Base-by-base conservation (phyloP, 2,329 filamentous ascomycete genomes). In the Neonectria coccinea region DNA sequence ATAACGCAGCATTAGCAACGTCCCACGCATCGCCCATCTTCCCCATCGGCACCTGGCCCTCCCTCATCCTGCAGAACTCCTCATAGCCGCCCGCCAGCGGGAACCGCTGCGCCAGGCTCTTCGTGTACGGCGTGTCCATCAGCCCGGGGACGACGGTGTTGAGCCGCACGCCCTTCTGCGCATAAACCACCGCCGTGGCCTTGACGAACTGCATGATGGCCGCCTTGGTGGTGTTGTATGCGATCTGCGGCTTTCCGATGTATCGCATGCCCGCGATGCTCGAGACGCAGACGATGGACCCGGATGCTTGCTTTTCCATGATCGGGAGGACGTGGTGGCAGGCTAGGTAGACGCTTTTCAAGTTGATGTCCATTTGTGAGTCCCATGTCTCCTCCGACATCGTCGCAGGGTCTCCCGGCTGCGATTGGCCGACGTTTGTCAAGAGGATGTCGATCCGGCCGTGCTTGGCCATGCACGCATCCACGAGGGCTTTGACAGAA, bases 21-120 rank as follows among this genome's bases (percentile, higher is more conserved):
- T 90, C 88, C 78, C 85, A 86, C 0, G 86, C 84, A 72, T 86
- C 83, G 0, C 87, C 87, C 82, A 89, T 88, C 36, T 76, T 79
- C 0, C 86, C 86, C 79, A 86, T 85, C 0, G 88, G 88, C 1
- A 89, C 86, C 70, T 89, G 86, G 7, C 75, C 76, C 56, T 88
- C 81, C 64, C 88, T 82, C 66, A 83, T 82, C 62, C 78, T 78
- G 56, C 82, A 77, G 65, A 87, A 88, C 50, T 80, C 83, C 33
- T 83, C 83, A 54, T 84, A 81, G 25, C 82, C 80, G 1, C 79
- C 83, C 0, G 64, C 56, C n/a, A 41, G 78, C 74, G 67, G 84
- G 78, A 75, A 86, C 55, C 84, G 77, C 25, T 82, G 75, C 0
- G 82, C 80, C 66, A 88, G 59, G 3, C 75, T 77, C 29, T 77